Conservation (phyloP, 768 basidiomycete genomes). For the Dioszegia crocea region DNA sequence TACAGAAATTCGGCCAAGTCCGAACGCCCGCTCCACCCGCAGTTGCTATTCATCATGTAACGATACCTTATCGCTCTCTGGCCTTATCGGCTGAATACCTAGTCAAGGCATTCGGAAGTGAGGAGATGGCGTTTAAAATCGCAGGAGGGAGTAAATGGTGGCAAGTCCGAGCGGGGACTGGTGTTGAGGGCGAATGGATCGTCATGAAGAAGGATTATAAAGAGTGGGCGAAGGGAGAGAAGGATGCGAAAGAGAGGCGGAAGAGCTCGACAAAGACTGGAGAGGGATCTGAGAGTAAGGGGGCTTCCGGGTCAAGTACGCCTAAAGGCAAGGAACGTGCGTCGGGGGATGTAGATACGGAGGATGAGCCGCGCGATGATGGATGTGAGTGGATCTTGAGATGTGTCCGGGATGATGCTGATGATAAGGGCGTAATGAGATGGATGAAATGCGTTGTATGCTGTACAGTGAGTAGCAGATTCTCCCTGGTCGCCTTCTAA, state of each 20-base stretch:
- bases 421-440: conserved; percentile 55
- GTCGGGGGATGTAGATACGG: conserved; percentile 5
- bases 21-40: conserved; percentile 80
- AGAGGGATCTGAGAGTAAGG: conserved; percentile 7
- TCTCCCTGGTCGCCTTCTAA: conserved; percentile 48
- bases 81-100: conserved; percentile 69
- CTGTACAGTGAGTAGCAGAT: conserved; percentile 76
- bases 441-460: conserved; percentile 81
- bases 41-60: conserved; percentile 66
- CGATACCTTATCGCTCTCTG: conserved; percentile 71
- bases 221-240: conserved; percentile 52
- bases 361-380: conserved; percentile 13
- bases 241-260: conserved; percentile 20
- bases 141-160: conserved; percentile 96
- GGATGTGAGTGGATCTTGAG: conserved; percentile 24
- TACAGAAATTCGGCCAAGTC: conserved; percentile 70
- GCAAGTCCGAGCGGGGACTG: conserved; percentile 84
- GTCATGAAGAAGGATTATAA: conserved; percentile 77
- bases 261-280: conserved; percentile 42
- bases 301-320: background rate
- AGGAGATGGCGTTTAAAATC: conserved; percentile 62
- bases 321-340: conserved; percentile 7
- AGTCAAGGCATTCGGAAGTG: conserved; percentile 75
- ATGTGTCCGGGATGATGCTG: background rate
- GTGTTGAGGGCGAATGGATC: conserved; percentile 84